phyloP scores from a whole-genome alignment of 768 basidiomycete genomes.

The Leccinum subgranulosum region DNA sequence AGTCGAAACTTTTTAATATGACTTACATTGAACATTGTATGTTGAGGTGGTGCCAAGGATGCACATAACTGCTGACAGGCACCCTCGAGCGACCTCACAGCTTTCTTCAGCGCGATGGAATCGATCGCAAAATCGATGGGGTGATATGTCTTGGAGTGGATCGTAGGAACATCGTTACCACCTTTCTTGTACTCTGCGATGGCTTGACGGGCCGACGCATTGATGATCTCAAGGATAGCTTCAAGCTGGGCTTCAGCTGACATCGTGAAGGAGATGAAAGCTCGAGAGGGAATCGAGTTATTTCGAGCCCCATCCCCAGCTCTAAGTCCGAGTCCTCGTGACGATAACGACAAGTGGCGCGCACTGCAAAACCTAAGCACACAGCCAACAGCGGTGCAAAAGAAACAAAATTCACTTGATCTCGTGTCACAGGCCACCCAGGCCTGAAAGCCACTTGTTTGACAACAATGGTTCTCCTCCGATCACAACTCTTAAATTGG shows the following conservation, averaged over 20 bases:
- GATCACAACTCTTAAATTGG: background rate
- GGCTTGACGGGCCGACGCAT: slow-evolving; percentile 23
- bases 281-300: background rate
- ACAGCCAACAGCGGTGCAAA: background rate
- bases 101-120: slow-evolving; percentile 23
- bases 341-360: background rate
- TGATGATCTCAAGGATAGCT: slow-evolving; percentile 31
- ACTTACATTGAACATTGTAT: slow-evolving; percentile 26
- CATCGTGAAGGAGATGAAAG: slow-evolving; percentile 6
- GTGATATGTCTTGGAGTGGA: slow-evolving; percentile 21
- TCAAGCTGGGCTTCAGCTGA: slow-evolving; percentile 10
- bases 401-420: background rate
- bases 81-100: slow-evolving; percentile 24
- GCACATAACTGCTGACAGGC: slow-evolving; percentile 28
- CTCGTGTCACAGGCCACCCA: background rate
- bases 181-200: slow-evolving; percentile 26
- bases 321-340: background rate
- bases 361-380: background rate
- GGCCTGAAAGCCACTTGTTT: background rate
- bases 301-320: background rate
- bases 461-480: background rate
- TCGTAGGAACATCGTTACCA: slow-evolving; percentile 20
- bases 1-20: background rate
- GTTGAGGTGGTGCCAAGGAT: slow-evolving; percentile 25
- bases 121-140: slow-evolving; percentile 22